These are phyloP conservation scores for Avena eriantha DNA, from an alignment of 176 grass and related monocot genomes.

Conservation along the genomic window DNA sequence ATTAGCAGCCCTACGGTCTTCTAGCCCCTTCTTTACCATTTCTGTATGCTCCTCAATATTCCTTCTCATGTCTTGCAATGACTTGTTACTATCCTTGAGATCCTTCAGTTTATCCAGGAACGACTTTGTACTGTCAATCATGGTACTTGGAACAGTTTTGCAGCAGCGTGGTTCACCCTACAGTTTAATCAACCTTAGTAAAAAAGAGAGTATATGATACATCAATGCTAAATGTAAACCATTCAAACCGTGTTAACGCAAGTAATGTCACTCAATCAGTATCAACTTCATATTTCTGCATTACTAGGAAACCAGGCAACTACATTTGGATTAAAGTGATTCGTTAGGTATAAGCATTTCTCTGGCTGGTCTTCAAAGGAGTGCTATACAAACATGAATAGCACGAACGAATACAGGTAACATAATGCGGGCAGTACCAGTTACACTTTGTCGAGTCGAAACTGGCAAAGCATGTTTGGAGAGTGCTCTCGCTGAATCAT, in stretches of 20 bases:
- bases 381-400: neutral
- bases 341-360: neutral
- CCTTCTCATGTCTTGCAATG: neutral
- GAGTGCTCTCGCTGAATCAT: conserved; percentile 8
- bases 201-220: neutral
- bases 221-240: neutral
- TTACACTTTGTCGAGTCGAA: neutral
- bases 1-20: neutral
- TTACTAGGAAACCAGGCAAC: neutral
- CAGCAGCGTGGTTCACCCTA: neutral
- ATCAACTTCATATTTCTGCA: conserved; percentile 7
- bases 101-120: conserved; percentile 24
- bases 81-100: conserved; percentile 8
- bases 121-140: conserved; percentile 9
- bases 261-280: neutral
- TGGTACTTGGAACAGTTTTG: conserved; percentile 13
- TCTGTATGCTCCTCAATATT: neutral
- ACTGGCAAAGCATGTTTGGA: neutral
- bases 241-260: neutral
- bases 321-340: conserved; percentile 10
- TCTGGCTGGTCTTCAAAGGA: neutral
- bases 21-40: neutral
- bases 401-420: neutral
- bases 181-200: conserved; percentile 8
- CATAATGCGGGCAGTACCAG: neutral